Percentiles rank a stretch among this genome's conserved stretches.
phyloP scores from a whole-genome alignment of 2,329 filamentous ascomycete species.

The Calonectria hongkongensis region DNA sequence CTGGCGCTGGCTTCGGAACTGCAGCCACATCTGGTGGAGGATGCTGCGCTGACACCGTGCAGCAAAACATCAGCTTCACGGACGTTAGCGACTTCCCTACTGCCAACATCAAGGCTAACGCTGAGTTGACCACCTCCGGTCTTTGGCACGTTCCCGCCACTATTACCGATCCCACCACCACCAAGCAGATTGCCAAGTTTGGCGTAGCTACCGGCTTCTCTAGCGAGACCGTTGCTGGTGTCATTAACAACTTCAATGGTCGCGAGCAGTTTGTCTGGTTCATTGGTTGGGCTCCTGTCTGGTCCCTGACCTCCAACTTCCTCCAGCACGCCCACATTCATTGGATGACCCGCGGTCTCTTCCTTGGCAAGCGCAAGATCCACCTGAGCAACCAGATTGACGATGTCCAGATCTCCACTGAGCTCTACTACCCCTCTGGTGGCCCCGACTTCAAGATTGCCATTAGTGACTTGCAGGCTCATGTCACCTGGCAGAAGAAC shows the following conservation, averaged over 20 bases:
- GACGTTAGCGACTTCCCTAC: constrained; percentile 42
- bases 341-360: constrained; percentile 47
- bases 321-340: constrained; percentile 46
- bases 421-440: constrained; percentile 41
- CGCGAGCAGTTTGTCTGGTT: constrained; percentile 49
- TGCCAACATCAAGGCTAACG: constrained; percentile 42
- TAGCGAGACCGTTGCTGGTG: constrained; percentile 41
- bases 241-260: constrained; percentile 45
- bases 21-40: background rate
- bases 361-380: constrained; percentile 47
- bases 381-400: constrained; percentile 43
- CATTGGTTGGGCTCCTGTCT: constrained; percentile 44
- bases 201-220: constrained; percentile 36
- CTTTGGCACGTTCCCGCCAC: constrained; percentile 44
- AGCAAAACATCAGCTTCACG: constrained; percentile 42
- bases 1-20: constrained; percentile 38
- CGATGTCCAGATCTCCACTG: constrained; percentile 43
- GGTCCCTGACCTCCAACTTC: constrained; percentile 44
- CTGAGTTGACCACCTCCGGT: constrained; percentile 43
- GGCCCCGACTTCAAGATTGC: constrained; percentile 44
- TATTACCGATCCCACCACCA: constrained; percentile 39
- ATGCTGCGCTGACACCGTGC: constrained; percentile 26
- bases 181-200: constrained; percentile 44
- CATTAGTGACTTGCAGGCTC: constrained; percentile 39
- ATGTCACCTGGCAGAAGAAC: constrained; percentile 44